phyloP scores from a whole-genome alignment of 2,329 filamentous ascomycete genomes.

The Chrysoporthe austroafricana region DNA sequence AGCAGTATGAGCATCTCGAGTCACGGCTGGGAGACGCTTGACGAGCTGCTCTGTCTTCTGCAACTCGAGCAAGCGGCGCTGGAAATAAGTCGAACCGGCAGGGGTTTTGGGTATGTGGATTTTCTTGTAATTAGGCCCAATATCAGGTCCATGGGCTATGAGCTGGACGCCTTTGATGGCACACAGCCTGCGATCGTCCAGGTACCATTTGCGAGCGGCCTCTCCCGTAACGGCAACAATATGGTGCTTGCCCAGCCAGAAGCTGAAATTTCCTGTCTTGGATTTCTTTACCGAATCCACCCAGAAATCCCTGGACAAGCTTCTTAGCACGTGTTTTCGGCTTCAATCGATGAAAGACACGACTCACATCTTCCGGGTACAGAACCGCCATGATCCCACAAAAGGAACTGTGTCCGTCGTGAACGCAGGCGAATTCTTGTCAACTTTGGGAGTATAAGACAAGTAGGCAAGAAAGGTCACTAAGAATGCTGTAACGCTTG shows the following conservation, averaged over 20 bases:
- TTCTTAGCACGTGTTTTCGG: neutral
- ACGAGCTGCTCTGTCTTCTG: slow-evolving; percentile 18
- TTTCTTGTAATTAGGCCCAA: neutral
- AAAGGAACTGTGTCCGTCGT: neutral
- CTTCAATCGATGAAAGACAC: neutral
- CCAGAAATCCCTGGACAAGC: slow-evolving; percentile 17
- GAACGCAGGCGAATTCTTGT: slow-evolving; percentile 6
- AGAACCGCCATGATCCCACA: slow-evolving; percentile 1
- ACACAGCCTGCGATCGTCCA: slow-evolving; percentile 16
- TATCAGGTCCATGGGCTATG: neutral
- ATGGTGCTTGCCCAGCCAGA: slow-evolving; percentile 27
- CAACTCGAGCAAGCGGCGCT: slow-evolving; percentile 18
- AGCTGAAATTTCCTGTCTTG: slow-evolving; percentile 28
- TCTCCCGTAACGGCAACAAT: slow-evolving; percentile 25
- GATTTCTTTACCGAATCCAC: neutral
- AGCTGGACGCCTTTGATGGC: neutral
- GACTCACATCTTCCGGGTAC: neutral
- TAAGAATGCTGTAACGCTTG: neutral
- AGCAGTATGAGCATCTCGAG: neutral
- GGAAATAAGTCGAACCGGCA: slow-evolving; percentile 18
- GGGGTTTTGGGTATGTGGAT: slow-evolving; percentile 4
- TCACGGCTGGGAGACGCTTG: slow-evolving; percentile 4
- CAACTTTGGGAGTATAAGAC: slow-evolving; percentile 1
- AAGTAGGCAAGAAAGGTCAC: neutral
- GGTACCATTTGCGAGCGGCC: slow-evolving; percentile 26